Evolutionary conservation across 2,329 filamentous ascomycete genomes (phyloP).

Genomic region (Periconia macrospinosa): DNA sequence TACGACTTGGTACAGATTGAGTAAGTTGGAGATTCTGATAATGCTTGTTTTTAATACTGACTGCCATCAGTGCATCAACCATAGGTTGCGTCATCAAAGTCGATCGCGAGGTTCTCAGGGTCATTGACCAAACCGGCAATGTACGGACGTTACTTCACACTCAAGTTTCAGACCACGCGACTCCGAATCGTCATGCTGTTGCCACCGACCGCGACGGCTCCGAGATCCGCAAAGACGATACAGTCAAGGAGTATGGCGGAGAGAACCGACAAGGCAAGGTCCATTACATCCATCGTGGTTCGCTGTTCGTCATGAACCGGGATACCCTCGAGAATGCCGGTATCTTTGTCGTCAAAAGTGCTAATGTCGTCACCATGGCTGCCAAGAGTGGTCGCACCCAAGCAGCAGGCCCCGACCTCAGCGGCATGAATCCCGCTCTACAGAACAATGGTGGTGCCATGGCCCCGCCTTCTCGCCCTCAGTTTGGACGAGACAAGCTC

Average conservation of each 20-base stretch:
- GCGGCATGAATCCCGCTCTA: slow-evolving; percentile 84
- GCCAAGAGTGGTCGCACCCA: slow-evolving; percentile 86
- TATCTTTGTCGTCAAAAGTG: slow-evolving; percentile 84
- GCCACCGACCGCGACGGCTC: slow-evolving; percentile 92
- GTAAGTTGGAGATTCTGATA: slow-evolving; percentile 49
- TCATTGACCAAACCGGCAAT: slow-evolving; percentile 88
- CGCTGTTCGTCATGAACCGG: slow-evolving; percentile 85
- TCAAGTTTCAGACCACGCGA: slow-evolving; percentile 87
- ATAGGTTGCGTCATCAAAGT: slow-evolving; percentile 94
- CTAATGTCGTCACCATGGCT: slow-evolving; percentile 86
- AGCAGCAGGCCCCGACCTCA: slow-evolving; percentile 74
- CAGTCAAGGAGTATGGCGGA: slow-evolving; percentile 85
- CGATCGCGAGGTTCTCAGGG: slow-evolving; percentile 86
- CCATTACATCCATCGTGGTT: slow-evolving; percentile 91
- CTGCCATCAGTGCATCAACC: slow-evolving; percentile 66
- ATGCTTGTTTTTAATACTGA: slow-evolving; percentile 13
- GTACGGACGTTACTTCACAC: slow-evolving; percentile 82
- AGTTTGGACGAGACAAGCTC: slow-evolving; percentile 75
- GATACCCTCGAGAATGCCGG: slow-evolving; percentile 83
- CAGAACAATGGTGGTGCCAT: slow-evolving; percentile 56
- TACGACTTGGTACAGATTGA: slow-evolving; percentile 95
- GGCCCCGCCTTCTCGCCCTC: slow-evolving; percentile 70
- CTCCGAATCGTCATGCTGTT: slow-evolving; percentile 78
- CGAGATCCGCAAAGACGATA: slow-evolving; percentile 89
- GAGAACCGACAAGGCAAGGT: slow-evolving; percentile 87